A percentile compares a stretch with the other conserved stretches of the same genome.
Evolutionary conservation across 1,284 basidiomycete genomes (phyloP).

Genomic region (Cryptococcus jaspeensis): DNA sequence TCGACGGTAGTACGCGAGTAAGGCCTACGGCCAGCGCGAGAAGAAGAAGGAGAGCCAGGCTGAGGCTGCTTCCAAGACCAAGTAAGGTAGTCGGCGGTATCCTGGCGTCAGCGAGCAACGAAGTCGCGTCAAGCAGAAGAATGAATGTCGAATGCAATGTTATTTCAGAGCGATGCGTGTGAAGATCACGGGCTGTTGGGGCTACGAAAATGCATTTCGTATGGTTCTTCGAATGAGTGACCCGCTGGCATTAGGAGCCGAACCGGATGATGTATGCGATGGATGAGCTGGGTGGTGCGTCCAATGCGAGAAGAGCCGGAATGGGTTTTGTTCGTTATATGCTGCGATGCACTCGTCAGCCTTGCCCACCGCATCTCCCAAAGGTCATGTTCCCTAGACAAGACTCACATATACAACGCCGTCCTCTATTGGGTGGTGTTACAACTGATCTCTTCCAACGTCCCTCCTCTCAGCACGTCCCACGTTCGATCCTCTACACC

Average conservation of each 20-base stretch:
- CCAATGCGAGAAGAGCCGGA: too few relatives aligned
- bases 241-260: too few relatives aligned
- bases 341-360: too few relatives aligned
- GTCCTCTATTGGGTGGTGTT: background rate
- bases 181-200: background rate
- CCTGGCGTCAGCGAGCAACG: background rate
- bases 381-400: too few relatives aligned
- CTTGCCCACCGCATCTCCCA: too few relatives aligned
- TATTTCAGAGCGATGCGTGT: background rate
- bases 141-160: background rate
- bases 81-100: background rate
- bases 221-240: too few relatives aligned
- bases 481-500: background rate
- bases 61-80: constrained; percentile 11
- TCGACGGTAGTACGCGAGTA: constrained; percentile 45
- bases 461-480: background rate
- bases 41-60: constrained; percentile 17
- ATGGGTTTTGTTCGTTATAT: too few relatives aligned
- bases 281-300: too few relatives aligned
- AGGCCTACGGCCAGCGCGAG: constrained; percentile 47
- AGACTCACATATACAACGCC: background rate
- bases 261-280: too few relatives aligned
- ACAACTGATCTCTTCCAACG: background rate
- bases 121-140: background rate
- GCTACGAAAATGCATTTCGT: too few relatives aligned